Evolutionary conservation across 306 rosid genomes (phyloP), one percentile per base, ranked within the genome.

Genomic region (Quercus glauca): DNA sequence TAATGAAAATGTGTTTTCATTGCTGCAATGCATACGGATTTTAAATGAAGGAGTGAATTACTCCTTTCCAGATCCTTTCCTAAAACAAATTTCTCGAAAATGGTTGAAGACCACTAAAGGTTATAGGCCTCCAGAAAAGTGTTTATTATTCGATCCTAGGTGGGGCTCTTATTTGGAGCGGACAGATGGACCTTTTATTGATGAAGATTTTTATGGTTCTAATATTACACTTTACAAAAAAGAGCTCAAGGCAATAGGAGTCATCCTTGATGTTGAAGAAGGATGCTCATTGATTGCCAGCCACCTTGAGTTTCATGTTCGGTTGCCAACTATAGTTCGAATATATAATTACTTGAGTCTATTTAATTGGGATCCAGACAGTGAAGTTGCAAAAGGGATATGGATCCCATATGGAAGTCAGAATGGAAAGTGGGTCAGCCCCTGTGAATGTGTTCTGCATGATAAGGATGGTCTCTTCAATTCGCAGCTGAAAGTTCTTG

Each of bases 91-190:
- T 71, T 89, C 92, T 12, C 26, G 3, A 57, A 26, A 75, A 26
- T 93, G 98, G 97, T 74, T 93, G 79, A 91, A 85, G 92, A 90
- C 98, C 2, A 63, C 78, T 78, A 78, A 56, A 68, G 97, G 90
- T 61, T 89, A 88, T 74, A 69, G 64, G 73, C 21, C 89, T 71
- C 97, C 98, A 4, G 35, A 71, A 20, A 56, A 86, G 79, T 85
- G 92, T 74, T 81, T 87, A 76, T 73, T 91, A 78, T 91, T 87
- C 74, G 79, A 76, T 83, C 76, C 85, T 15, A 63, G 63, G 73
- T 89, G 91, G 91, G 76, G 25, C n/a, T 21, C 3, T 20, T 31
- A 76, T 73, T 61, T 92, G 80, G 73, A 79, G 81, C 82, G 56
- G 51, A 85, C 73, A 19, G 93, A 91, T 73, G 98, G 92, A 13